Evolutionary conservation across 2,329 filamentous ascomycete species (phyloP).

Genomic region (Neofusicoccum parvum): DNA sequence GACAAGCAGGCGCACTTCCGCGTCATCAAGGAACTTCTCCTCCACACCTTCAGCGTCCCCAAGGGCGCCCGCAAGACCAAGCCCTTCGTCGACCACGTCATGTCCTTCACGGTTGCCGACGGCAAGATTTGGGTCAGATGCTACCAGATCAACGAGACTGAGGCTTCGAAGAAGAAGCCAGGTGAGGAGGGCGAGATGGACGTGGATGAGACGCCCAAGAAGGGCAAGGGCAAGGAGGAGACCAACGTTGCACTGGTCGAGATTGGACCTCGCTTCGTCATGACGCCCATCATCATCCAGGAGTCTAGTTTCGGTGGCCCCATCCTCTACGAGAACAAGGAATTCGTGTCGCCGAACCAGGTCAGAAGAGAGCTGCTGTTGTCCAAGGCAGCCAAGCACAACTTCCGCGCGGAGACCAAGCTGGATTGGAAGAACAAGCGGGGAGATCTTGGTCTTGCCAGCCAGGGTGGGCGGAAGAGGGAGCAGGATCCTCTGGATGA

Average conservation of each 20-base stretch:
- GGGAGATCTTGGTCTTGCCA: slow-evolving; percentile 73
- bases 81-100: slow-evolving; percentile 93
- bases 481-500: slow-evolving; percentile 74
- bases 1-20: slow-evolving; percentile 77
- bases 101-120: slow-evolving; percentile 87
- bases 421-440: slow-evolving; percentile 74
- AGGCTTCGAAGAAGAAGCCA: slow-evolving; percentile 49
- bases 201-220: slow-evolving; percentile 35
- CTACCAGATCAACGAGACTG: slow-evolving; percentile 88
- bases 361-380: slow-evolving; percentile 78
- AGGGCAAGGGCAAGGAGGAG: slow-evolving; percentile 53
- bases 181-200: slow-evolving; percentile 44
- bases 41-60: slow-evolving; percentile 89
- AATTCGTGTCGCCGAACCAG: slow-evolving; percentile 96
- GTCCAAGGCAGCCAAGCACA: slow-evolving; percentile 76
- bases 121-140: slow-evolving; percentile 95
- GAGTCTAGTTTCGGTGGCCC: slow-evolving; percentile 95
- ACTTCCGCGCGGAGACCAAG: slow-evolving; percentile 71
- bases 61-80: slow-evolving; percentile 86
- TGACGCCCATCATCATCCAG: slow-evolving; percentile 92
- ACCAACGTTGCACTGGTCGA: slow-evolving; percentile 84
- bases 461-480: slow-evolving; percentile 63
- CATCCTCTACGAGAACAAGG: slow-evolving; percentile 97
- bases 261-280: slow-evolving; percentile 88
- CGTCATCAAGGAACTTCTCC: slow-evolving; percentile 86